Base-by-base conservation (phyloP, 1,284 basidiomycete species). In the Rhodotorula sp. region DNA sequence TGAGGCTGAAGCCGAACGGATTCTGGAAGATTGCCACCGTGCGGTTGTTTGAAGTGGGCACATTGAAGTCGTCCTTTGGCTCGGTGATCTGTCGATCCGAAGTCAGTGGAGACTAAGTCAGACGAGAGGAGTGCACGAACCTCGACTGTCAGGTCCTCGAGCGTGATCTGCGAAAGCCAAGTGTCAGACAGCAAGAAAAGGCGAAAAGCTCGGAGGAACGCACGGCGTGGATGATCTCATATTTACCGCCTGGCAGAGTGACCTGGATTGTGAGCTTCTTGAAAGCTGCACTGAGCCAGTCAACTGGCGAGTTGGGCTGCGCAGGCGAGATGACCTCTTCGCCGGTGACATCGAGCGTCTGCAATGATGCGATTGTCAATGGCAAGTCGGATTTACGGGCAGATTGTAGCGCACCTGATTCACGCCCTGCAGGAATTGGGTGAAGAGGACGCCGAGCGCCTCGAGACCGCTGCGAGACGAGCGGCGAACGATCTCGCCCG, bases 231-330 rank as follows among this genome's bases (percentile, higher is more conserved):
- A 88, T 84, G 74, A 91, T 90, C 72, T 91, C 85, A 78, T 87
- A 88, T 67, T 85, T 85, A 77, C 88, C 82, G 23, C 90, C 90
- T 12, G 88, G 88, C 23, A 91, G 83, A 52, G 82, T 84, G 42
- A 91, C 89, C 25, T 86, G 74, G 25, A 91, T 84, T 9, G 84
- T 84, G 45, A 91, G 82, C 5, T 88, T 87, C 81, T 87, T 85
- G 83, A 91, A 91, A 2, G 90, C 90, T 16, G 85, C 83, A 57
- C 85, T 88, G 61, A 92, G 81, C 90, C 90, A 91, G 10, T 81
- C 81, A 34, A 91, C 87, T 1, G 90, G 88, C 66, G 76, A 77
- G 67, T 79, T 77, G 41, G 78, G 79, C 65, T 80, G 80, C 61
- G 77, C 77, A 19, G 75, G 76, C 7, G 80, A 78, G 70, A 88